Percentiles rank a stretch among this genome's conserved stretches.
phyloP scores from a whole-genome alignment of 139 green algal species.

The Zygnema cylindricum region DNA sequence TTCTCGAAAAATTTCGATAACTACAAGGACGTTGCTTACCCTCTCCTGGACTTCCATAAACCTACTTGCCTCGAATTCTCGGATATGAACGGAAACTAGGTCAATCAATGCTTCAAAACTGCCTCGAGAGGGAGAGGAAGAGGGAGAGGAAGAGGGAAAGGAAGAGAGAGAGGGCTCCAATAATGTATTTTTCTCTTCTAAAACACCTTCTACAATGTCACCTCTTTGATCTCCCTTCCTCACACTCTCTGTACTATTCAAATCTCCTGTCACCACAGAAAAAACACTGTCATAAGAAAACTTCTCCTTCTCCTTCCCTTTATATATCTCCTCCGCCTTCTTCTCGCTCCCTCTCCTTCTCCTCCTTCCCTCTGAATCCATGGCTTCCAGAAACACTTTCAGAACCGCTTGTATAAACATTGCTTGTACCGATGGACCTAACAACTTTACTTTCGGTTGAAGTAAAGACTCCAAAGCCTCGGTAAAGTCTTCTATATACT shows the following conservation, averaged over 20 bases:
- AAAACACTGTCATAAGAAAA: neutral
- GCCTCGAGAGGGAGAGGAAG: neutral
- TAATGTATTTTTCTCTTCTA: neutral
- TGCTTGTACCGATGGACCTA: slow-evolving; percentile 45
- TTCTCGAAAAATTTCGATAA: neutral
- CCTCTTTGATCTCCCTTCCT: neutral
- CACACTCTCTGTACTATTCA: too few relatives aligned
- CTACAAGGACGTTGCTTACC: neutral
- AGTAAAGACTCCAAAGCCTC: slow-evolving; percentile 49
- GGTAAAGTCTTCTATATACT: neutral
- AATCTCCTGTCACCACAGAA: too few relatives aligned
- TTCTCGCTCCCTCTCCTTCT: slow-evolving; percentile 9
- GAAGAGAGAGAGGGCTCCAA: too few relatives aligned
- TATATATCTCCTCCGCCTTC: neutral
- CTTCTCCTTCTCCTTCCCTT: neutral
- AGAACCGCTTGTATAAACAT: slow-evolving; percentile 56
- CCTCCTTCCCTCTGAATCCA: neutral
- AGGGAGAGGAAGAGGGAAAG: too few relatives aligned
- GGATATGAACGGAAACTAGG: neutral
- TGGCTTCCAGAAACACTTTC: slow-evolving; percentile 47
- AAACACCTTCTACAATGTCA: neutral
- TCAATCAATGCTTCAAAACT: neutral
- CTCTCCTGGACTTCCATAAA: neutral
- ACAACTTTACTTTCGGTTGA: slow-evolving; percentile 41
- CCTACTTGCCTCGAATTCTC: neutral